Evolutionary conservation across 2,329 filamentous ascomycete species (phyloP).

Genomic region (Cercospora sojina): DNA sequence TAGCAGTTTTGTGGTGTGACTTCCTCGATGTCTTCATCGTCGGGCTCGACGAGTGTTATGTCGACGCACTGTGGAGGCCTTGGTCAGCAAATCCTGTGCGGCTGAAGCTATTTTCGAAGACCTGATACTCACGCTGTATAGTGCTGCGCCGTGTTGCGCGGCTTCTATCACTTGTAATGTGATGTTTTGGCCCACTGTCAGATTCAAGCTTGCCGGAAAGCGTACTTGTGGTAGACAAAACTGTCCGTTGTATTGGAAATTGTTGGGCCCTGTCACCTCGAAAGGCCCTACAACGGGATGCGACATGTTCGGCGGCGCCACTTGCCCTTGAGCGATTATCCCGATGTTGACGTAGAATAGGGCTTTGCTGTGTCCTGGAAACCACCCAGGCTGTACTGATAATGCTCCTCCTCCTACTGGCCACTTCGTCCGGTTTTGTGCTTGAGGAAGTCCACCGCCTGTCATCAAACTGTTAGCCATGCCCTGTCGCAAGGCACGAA

Average conservation of each 20-base stretch:
- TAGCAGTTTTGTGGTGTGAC: conserved; percentile 84
- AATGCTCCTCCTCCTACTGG: conserved; percentile 83
- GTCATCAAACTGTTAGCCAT: conserved; percentile 12
- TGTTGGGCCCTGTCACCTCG: conserved; percentile 76
- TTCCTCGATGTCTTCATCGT: conserved; percentile 61
- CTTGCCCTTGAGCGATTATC: conserved; percentile 51
- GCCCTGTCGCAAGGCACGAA: neutral
- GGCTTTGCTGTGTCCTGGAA: conserved; percentile 79
- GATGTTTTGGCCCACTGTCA: conserved; percentile 79
- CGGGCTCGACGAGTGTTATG: conserved; percentile 81
- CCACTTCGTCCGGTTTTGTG: conserved; percentile 87
- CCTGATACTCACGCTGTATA: conserved; percentile 68
- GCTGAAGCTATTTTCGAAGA: neutral
- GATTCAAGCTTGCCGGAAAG: conserved; percentile 66
- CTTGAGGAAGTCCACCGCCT: conserved; percentile 81
- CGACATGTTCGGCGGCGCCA: conserved; percentile 80
- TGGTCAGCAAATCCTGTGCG: conserved; percentile 9
- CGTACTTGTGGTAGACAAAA: conserved; percentile 90
- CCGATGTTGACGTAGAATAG: conserved; percentile 91
- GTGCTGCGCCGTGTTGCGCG: conserved; percentile 76
- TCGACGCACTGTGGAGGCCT: conserved; percentile 72
- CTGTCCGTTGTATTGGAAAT: conserved; percentile 74
- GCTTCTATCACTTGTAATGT: conserved; percentile 86
- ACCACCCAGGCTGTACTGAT: conserved; percentile 92
- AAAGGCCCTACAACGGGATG: conserved; percentile 77